A percentile compares a stretch with the other conserved stretches of the same genome.
These are phyloP conservation scores for Kluyveromyces siamensis DNA, from an alignment of 805 yeast species.

Conservation along the genomic window DNA sequence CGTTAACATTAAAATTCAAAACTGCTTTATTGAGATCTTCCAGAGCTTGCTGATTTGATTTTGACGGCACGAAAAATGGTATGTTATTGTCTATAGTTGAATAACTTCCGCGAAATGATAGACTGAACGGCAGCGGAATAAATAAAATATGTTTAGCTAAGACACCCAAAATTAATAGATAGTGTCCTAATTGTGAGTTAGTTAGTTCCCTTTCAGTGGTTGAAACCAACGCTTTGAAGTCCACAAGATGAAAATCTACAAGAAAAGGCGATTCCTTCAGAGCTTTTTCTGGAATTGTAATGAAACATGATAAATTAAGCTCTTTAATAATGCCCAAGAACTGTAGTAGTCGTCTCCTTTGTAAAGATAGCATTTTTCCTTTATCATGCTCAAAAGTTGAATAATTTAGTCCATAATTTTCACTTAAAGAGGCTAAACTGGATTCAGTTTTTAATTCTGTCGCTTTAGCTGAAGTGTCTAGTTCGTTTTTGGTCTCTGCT, in stretches of 20 bases:
- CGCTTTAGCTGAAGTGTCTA: background rate
- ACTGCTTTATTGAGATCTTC: constrained; percentile 13
- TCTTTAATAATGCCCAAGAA: constrained; percentile 5
- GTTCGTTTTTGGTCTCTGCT: background rate
- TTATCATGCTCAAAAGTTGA: constrained; percentile 15
- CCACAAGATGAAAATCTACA: constrained; percentile 8
- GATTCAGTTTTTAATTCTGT: background rate
- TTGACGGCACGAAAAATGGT: constrained; percentile 17
- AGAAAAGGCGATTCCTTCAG: constrained; percentile 1
- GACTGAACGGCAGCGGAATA: constrained; percentile 16
- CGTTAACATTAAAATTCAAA: constrained; percentile 14
- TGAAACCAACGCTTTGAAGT: constrained; percentile 5
- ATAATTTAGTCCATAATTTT: constrained; percentile 20
- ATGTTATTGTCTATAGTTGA: constrained; percentile 13
- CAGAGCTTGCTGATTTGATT: constrained; percentile 8
- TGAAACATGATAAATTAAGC: constrained; percentile 5
- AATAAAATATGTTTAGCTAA: constrained; percentile 12
- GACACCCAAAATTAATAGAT: constrained; percentile 15
- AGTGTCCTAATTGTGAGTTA: constrained; percentile 22
- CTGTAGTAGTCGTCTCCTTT: constrained; percentile 13
- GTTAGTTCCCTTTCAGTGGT: constrained; percentile 6
- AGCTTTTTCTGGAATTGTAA: constrained; percentile 3
- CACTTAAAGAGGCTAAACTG: constrained; percentile 5
- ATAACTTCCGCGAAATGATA: constrained; percentile 22
- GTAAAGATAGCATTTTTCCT: constrained; percentile 9